Base-by-base conservation (phyloP, 2,329 filamentous ascomycete species). In the Neurospora crassa region DNA sequence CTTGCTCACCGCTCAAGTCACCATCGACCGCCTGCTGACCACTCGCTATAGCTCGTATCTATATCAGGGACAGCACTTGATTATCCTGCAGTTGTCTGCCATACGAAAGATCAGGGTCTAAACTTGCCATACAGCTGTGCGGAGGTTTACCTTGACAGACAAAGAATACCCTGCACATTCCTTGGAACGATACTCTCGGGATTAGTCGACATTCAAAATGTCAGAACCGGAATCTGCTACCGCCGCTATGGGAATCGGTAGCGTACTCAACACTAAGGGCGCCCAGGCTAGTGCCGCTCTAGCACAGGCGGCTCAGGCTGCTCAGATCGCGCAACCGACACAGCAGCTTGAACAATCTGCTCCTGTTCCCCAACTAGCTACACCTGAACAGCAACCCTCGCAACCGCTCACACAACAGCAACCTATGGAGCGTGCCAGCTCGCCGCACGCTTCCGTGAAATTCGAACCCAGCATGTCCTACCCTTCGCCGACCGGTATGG, bases 391-490 rank as follows among this genome's bases (percentile, higher is more conserved):
- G 70, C 68, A 70, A 16, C 41, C 34, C 3, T 20, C 59, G 5
- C 71, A 71, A 40, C 67, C 63, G 37, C 34, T 67, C 37, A 10
- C 72, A 78, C 76, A 76, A 45, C 77, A 78, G 68, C 73, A 80
- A 63, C 74, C 78, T 18, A 83, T 88, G 77, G 87, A 89, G 71
- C 84, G 86, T 71, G 84, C 86, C 68, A 84, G 83, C 75, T 89
- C 87, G 7, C 86, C 87, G 11, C 87, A 89, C 79, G 86, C 86
- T 71, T 89, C 87, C 16, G 87, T 89, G 75, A 84, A 86, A 78
- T 88, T 87, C 86, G 2, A 83, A 78, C 6, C 74, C 77, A 82
- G 84, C 76, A 83, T 81, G 71, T 81, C 84, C 1, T 89, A 88
- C 75, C 84, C 84, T 69, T 88, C 87, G 7, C 86, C 87, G 2